Percentiles rank a stretch among this genome's conserved stretches.
Conservation (phyloP, 257 asterid species). For the Eucommia ulmoides region DNA sequence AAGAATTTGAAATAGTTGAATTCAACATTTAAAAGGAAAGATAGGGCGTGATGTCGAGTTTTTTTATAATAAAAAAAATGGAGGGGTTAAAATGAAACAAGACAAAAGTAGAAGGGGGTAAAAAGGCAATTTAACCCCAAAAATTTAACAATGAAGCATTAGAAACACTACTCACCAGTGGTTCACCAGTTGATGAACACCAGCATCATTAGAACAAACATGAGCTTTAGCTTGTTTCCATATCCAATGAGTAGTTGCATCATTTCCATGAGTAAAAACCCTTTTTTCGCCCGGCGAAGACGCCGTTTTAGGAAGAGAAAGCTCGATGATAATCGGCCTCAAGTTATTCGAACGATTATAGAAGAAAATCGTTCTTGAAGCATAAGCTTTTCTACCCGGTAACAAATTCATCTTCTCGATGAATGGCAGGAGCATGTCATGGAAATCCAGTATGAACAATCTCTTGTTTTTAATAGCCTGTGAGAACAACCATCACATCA, state of each 20-base stretch:
- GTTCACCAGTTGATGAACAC: constrained; percentile 78
- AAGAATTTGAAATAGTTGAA: too few species aligned
- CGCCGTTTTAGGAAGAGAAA: constrained; percentile 61
- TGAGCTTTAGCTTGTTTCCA: constrained; percentile 93
- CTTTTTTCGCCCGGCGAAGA: constrained; percentile 45
- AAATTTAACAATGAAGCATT: too few species aligned
- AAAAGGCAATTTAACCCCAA: too few species aligned
- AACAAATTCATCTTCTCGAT: constrained; percentile 64
- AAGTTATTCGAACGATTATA: constrained; percentile 30
- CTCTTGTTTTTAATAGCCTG: constrained; percentile 63
- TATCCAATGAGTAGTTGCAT: constrained; percentile 62
- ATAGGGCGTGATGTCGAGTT: too few species aligned
- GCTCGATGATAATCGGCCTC: constrained; percentile 40
- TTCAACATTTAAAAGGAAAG: too few species aligned
- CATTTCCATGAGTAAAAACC: constrained; percentile 50
- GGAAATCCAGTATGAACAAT: constrained; percentile 67
- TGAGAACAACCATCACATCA: too few species aligned
- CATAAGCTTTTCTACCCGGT: constrained; percentile 83
- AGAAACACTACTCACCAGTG: constrained; percentile 97
- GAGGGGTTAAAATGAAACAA: too few species aligned
- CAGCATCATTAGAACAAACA: constrained; percentile 85
- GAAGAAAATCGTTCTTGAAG: constrained; percentile 65
- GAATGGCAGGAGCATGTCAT: constrained; percentile 68
- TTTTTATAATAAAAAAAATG: too few species aligned
- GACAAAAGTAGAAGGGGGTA: too few species aligned